These are phyloP conservation scores for Pythium biforme DNA, from an alignment of 352 stramenopile species.

Conservation along the genomic window DNA sequence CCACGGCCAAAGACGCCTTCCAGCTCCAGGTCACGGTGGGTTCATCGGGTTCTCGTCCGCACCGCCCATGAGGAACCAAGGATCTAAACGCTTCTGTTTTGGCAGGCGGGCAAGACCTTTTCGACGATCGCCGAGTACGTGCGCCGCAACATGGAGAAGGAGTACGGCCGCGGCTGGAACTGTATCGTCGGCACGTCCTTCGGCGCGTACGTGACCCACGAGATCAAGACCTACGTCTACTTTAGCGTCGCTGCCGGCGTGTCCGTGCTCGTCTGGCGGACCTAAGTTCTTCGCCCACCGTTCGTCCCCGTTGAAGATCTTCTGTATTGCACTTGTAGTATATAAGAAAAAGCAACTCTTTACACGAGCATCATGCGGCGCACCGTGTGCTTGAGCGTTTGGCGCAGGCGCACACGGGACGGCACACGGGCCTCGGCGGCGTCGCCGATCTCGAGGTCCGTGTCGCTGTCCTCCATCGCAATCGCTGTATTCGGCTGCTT, in stretches of 20 bases:
- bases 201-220: slow-evolving; percentile 93
- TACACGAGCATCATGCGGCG: slow-evolving; percentile 52
- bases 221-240: slow-evolving; percentile 96
- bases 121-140: slow-evolving; percentile 91
- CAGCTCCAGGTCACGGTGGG: slow-evolving; percentile 82
- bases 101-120: slow-evolving; percentile 89
- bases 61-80: no score
- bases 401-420: slow-evolving; percentile 29
- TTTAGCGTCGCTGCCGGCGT: slow-evolving; percentile 91
- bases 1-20: slow-evolving; percentile 89
- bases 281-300: slow-evolving; percentile 41
- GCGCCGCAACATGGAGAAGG: slow-evolving; percentile 91
- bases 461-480: slow-evolving; percentile 38
- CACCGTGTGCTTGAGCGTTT: slow-evolving; percentile 44
- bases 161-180: slow-evolving; percentile 92
- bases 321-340: not conserved
- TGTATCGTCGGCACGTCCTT: slow-evolving; percentile 91
- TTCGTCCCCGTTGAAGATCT: no score
- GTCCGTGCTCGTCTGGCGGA: slow-evolving; percentile 91
- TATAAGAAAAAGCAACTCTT: not conserved
- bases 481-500: slow-evolving; percentile 41
- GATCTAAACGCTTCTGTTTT: no score
- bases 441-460: slow-evolving; percentile 27
- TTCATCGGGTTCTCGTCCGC: not conserved
- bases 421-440: slow-evolving; percentile 17